These are phyloP conservation scores for Pseudopediastrum boryanum DNA, from an alignment of 139 green algal genomes.

Conservation along the genomic window DNA sequence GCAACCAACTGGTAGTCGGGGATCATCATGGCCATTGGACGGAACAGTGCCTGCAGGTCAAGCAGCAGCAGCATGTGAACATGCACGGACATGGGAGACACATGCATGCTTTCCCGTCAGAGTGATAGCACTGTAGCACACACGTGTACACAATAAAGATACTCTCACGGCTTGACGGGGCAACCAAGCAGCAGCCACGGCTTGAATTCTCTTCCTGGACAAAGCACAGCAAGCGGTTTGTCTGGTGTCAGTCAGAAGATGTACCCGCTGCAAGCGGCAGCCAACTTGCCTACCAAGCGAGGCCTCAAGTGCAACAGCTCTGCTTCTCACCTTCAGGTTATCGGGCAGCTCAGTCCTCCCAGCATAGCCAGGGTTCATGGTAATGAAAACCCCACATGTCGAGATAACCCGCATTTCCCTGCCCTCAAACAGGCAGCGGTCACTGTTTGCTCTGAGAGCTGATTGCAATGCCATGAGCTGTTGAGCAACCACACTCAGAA, in stretches of 20 bases:
- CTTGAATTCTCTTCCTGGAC: no score
- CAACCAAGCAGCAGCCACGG: no score
- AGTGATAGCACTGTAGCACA: no score
- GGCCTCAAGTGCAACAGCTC: no score
- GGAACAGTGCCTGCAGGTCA: conserved; percentile 74
- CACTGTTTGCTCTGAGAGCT: conserved; percentile 67
- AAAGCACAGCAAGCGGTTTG: no score
- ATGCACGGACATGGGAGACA: no score
- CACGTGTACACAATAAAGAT: no score
- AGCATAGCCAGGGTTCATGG: conserved; percentile 88
- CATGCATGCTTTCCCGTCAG: no score
- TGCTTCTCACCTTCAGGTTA: conserved; percentile 73
- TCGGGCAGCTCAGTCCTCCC: conserved; percentile 84
- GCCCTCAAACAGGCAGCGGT: conserved; percentile 83
- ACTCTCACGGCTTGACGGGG: no score
- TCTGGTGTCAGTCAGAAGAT: no score
- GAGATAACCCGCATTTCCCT: conserved; percentile 74
- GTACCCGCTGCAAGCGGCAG: no score
- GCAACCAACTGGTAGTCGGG: conserved; percentile 71
- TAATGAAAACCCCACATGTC: conserved; percentile 83
- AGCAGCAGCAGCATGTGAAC: background rate
- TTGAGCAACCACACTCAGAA: conserved; percentile 52
- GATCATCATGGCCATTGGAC: conserved; percentile 88
- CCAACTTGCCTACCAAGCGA: no score
- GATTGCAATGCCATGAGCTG: conserved; percentile 48